Evolutionary conservation across 2,329 filamentous ascomycete genomes (phyloP), one percentile per base, ranked within the genome.

Genomic region (Exophiala dermatitidis): DNA sequence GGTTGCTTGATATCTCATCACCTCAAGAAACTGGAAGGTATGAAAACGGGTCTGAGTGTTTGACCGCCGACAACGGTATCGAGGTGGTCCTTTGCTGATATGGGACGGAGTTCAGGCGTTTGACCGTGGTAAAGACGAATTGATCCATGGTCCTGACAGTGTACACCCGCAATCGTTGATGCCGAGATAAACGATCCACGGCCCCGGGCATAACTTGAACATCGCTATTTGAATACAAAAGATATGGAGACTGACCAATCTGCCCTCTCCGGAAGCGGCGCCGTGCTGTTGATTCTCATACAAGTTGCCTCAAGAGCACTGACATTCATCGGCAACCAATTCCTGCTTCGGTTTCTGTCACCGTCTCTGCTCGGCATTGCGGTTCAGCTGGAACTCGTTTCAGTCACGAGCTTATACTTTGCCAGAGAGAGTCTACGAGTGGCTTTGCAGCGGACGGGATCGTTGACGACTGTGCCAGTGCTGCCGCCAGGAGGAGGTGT

Each of bases 341-440:
- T 95, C 36, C 80, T 98, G 31, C 79, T 98, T 5, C 88, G 91
- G 34, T 91, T 87, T 67, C 75, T 97, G 42, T 95, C 90, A 1
- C 90, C 93, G 0, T 80, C 85, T 54, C 77, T 94, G 0, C 79
- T 98, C 1, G 93, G 91, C 4, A 77, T 95, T 3, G 86, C 90
- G 1, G 85, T 90, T 0, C 93, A 96, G 68, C 79, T 98, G 2
- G 93, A 98, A 64, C 82, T 97, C 0, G 96, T 90, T 69, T 90
- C 91, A 55, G 85, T 95, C 42, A 89, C 90, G 0, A 84, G 94
- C n/a, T 78, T 98, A 0, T 96, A 95, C 70, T 97, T 98, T 65
- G 86, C 93, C 0, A 81, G 93, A 37, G 93, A 98, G 71, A 91
- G 86, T 64, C 74, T 97, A 46, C 85, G 93, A 10, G 85, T 95